Evolutionary conservation across 208 protist genomes (phyloP).

Genomic region (Acanthamoeba triangularis): DNA sequence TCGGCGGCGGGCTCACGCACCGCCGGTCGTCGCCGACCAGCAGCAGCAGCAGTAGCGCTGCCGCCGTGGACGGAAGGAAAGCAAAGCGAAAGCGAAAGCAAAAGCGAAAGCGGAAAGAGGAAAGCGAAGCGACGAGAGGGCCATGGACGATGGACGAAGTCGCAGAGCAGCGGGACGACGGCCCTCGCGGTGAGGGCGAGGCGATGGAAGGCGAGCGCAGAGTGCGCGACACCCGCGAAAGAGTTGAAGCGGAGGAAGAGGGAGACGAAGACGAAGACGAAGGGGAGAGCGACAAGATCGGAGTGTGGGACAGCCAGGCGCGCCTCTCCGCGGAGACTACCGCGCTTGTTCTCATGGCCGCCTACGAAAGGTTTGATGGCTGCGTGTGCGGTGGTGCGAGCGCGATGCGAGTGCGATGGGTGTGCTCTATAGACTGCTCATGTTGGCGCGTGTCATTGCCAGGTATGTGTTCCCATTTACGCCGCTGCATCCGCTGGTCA

Average conservation of each 20-base stretch:
- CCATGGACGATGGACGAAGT: neutral
- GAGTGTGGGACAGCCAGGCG: neutral
- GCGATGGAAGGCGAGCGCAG: neutral
- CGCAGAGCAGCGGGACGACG: neutral
- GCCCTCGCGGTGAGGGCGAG: neutral
- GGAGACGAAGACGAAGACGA: neutral
- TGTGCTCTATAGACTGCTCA: too few relatives aligned
- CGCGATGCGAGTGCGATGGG: neutral
- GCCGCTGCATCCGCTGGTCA: conserved; percentile 3
- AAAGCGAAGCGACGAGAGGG: neutral
- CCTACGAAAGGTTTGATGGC: neutral
- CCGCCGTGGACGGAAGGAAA: neutral
- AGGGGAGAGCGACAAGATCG: neutral
- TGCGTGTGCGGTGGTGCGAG: neutral
- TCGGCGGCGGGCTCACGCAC: neutral
- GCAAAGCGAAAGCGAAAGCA: neutral
- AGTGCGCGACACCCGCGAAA: neutral
- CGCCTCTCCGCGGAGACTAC: neutral
- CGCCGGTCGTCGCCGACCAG: neutral
- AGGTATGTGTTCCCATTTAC: neutral
- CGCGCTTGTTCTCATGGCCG: neutral
- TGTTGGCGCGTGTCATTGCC: too few relatives aligned
- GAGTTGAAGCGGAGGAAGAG: neutral
- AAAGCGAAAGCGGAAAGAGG: neutral
- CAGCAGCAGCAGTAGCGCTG: neutral